These are phyloP conservation scores for Boletus holoroseus DNA, from an alignment of 1,284 basidiomycete species.

Conservation along the genomic window DNA sequence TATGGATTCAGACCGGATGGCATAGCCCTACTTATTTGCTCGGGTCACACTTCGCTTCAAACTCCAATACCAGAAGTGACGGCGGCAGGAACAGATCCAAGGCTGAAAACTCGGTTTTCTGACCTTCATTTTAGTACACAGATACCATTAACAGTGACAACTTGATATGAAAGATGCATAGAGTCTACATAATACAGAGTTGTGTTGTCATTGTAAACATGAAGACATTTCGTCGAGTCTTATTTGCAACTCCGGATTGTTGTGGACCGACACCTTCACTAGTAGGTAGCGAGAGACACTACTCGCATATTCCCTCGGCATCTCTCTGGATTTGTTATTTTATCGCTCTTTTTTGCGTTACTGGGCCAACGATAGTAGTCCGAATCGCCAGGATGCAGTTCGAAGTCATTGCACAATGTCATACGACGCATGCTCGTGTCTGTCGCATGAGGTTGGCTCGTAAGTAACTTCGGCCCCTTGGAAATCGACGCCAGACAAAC, in stretches of 20 bases:
- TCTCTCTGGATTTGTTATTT: not conserved
- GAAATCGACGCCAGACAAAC: constrained; percentile 3
- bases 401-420: constrained; percentile 70
- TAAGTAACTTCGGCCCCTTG: constrained; percentile 32
- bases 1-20: no score
- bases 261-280: not conserved
- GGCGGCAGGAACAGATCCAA: no score
- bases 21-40: no score
- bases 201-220: not conserved
- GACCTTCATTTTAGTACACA: not conserved
- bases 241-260: not conserved
- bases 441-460: constrained; percentile 69
- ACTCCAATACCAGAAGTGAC: not conserved
- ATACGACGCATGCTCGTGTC: constrained; percentile 71
- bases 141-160: no score
- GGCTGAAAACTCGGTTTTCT: not conserved
- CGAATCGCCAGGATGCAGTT: constrained; percentile 54
- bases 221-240: not conserved
- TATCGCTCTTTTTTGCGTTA: not conserved
- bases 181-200: no score
- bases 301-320: not conserved
- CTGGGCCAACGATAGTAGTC: not conserved
- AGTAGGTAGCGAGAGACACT: no score
- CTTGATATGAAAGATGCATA: no score
- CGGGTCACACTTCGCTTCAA: not conserved